These are phyloP conservation scores for Lactuca sativa DNA, from an alignment of 129 eudicot genomes.

Conservation along the genomic window DNA sequence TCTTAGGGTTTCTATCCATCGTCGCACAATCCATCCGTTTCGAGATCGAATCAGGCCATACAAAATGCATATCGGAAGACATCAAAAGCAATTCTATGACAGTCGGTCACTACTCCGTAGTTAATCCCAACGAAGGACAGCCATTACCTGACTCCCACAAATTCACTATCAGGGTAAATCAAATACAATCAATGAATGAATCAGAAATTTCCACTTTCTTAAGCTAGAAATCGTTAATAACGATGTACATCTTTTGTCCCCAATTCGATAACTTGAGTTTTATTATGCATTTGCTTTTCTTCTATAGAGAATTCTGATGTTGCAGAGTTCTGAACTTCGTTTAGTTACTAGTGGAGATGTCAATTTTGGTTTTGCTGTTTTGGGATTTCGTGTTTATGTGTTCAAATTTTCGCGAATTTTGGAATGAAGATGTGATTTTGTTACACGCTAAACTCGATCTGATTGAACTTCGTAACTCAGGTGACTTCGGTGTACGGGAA, in stretches of 20 bases:
- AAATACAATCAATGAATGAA: not conserved
- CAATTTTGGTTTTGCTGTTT: not conserved
- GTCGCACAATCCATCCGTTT: constrained; percentile 62
- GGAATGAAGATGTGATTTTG: not conserved
- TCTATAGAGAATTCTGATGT: not conserved
- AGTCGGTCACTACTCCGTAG: constrained; percentile 72
- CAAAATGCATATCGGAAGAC: constrained; percentile 92
- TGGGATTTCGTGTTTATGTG: not conserved
- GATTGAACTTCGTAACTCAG: constrained; percentile 27
- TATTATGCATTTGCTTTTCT: not conserved
- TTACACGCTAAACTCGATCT: not conserved
- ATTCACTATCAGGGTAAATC: constrained; percentile 74
- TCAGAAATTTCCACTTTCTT: not conserved
- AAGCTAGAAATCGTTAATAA: not conserved
- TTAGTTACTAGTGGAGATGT: not conserved
- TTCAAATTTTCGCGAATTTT: not conserved
- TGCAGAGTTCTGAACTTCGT: not conserved
- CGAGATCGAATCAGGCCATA: constrained; percentile 76
- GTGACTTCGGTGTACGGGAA: constrained; percentile 71
- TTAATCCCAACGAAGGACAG: constrained; percentile 63
- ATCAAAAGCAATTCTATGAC: constrained; percentile 84
- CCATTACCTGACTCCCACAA: constrained; percentile 86
- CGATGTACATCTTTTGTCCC: not conserved
- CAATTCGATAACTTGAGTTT: not conserved
- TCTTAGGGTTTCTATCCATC: constrained; percentile 36